Percentiles rank a stretch among this genome's conserved stretches.
These are phyloP conservation scores for Fraxinus angustifolia DNA, from an alignment of 305 asterid genomes.

Conservation along the genomic window DNA sequence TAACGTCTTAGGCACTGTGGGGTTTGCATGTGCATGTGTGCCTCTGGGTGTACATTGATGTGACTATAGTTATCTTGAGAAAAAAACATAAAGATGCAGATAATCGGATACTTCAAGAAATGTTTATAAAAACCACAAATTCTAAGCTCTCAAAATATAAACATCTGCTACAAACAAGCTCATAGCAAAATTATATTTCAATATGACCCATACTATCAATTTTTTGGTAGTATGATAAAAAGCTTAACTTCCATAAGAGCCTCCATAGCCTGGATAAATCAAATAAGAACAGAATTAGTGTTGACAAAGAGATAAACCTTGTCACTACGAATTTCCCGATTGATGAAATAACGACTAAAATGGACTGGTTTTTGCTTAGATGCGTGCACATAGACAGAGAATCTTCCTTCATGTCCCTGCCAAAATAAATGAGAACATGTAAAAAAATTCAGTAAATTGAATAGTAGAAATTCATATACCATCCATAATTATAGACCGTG, in stretches of 20 bases:
- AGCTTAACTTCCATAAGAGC: background rate
- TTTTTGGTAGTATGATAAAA: background rate
- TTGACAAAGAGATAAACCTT: conserved; percentile 45
- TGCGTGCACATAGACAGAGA: conserved; percentile 91
- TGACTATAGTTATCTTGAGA: background rate
- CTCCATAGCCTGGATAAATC: background rate
- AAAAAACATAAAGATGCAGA: background rate
- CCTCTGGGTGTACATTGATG: background rate
- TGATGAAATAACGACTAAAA: conserved; percentile 88
- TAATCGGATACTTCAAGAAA: background rate
- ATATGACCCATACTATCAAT: background rate
- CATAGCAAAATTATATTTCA: background rate
- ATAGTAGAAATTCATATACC: background rate
- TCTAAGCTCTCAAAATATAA: background rate
- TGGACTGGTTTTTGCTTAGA: conserved; percentile 88
- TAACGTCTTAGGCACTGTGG: background rate
- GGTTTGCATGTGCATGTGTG: background rate
- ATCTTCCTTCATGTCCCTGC: conserved; percentile 97
- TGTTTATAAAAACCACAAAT: background rate
- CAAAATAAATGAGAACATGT: conserved; percentile 20
- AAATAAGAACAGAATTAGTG: background rate
- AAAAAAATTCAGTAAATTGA: background rate
- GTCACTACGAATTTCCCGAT: conserved; percentile 88
- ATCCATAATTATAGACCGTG: background rate
- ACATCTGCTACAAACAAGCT: background rate